These are phyloP conservation scores for Hyaloscypha bicolor DNA, from an alignment of 495 filamentous ascomycete genomes.

Conservation along the genomic window DNA sequence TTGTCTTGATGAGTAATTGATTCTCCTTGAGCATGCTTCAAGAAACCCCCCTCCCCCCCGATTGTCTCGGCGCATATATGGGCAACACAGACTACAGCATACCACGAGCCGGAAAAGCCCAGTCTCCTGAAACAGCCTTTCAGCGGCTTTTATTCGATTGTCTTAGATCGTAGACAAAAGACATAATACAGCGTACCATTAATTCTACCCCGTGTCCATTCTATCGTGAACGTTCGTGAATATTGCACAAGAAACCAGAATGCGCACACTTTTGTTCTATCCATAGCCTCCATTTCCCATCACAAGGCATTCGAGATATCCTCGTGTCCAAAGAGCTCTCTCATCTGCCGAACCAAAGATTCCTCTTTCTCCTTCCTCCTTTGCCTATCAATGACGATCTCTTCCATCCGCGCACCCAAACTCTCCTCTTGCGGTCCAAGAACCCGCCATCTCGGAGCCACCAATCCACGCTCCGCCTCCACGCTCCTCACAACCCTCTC, in stretches of 20 bases:
- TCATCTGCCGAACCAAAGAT: neutral
- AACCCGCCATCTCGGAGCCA: slow-evolving; percentile 15
- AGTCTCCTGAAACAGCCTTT: too few species aligned
- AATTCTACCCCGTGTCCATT: neutral
- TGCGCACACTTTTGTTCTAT: neutral
- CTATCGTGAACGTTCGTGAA: neutral
- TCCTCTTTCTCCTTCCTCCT: neutral
- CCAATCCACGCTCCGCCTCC: slow-evolving; percentile 23
- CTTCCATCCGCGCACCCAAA: neutral
- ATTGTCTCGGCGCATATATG: too few species aligned
- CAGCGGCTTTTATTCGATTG: too few species aligned
- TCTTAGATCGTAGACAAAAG: neutral
- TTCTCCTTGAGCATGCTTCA: too few species aligned
- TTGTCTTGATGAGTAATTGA: neutral
- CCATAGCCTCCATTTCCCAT: neutral
- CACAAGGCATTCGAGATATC: neutral
- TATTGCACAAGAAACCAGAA: neutral
- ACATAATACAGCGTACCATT: neutral
- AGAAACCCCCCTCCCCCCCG: too few species aligned
- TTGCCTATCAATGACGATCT: too few species aligned
- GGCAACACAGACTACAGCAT: too few species aligned
- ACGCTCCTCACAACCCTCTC: slow-evolving; percentile 6
- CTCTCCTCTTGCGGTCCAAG: neutral
- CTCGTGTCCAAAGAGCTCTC: neutral
- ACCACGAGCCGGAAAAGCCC: too few species aligned